phyloP scores from a whole-genome alignment of 2,329 filamentous ascomycete species.

The Alternaria triticina region DNA sequence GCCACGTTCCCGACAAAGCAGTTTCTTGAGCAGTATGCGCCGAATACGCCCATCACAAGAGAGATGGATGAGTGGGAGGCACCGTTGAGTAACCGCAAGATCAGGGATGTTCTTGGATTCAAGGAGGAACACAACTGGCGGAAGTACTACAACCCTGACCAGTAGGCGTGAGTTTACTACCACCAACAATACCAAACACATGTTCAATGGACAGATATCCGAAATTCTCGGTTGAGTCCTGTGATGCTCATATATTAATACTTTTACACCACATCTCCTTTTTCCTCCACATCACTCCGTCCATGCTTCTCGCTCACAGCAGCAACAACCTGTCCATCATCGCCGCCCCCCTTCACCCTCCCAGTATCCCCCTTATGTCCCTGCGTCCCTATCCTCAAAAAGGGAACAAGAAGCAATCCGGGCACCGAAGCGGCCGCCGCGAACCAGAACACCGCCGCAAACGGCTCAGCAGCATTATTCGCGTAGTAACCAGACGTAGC shows the following conservation, averaged over 20 bases:
- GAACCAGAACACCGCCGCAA: slow-evolving; percentile 60
- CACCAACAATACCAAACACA: not conserved
- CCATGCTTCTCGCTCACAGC: not conserved
- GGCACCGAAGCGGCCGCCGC: slow-evolving; percentile 53
- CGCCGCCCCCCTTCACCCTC: slow-evolving; percentile 12
- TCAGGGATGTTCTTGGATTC: slow-evolving; percentile 64
- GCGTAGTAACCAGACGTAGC: slow-evolving; percentile 50
- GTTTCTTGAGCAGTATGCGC: slow-evolving; percentile 59
- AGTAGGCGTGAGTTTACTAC: not conserved
- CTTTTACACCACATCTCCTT: not conserved
- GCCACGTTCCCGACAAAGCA: slow-evolving; percentile 58
- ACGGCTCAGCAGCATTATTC: slow-evolving; percentile 56
- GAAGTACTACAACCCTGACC: slow-evolving; percentile 53
- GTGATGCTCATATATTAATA: not conserved
- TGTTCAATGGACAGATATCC: not conserved
- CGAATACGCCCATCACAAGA: slow-evolving; percentile 59
- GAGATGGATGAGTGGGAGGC: slow-evolving; percentile 66
- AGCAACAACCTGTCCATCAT: slow-evolving; percentile 7
- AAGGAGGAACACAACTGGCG: slow-evolving; percentile 65
- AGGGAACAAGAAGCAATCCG: slow-evolving; percentile 58
- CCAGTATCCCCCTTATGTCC: slow-evolving; percentile 49
- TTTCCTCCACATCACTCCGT: not conserved
- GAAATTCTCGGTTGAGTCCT: not conserved
- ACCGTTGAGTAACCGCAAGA: slow-evolving; percentile 67
- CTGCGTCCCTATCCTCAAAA: slow-evolving; percentile 62